Percentiles rank a stretch among this genome's conserved stretches.
phyloP scores from a whole-genome alignment of 1,139 yeast genomes.

The Geotrichum citri-aurantii region DNA sequence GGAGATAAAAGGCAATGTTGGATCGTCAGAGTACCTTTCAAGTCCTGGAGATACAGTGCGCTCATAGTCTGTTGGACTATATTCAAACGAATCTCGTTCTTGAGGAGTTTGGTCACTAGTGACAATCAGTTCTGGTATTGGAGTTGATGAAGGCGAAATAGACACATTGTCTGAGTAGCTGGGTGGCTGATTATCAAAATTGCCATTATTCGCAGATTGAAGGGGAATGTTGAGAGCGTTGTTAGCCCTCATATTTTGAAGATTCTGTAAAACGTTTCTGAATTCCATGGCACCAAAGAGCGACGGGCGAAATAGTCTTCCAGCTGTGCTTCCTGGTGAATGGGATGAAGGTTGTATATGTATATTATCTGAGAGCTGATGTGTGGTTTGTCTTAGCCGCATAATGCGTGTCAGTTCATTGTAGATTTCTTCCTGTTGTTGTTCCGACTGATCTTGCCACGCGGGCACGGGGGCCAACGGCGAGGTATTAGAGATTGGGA shows the following conservation, averaged over 20 bases:
- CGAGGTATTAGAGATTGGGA: background rate
- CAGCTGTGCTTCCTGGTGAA: constrained; percentile 10
- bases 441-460: constrained; percentile 22
- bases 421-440: constrained; percentile 27
- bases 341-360: constrained; percentile 3
- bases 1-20: background rate
- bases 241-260: constrained; percentile 18
- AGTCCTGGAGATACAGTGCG: constrained; percentile 10
- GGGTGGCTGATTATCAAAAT: background rate
- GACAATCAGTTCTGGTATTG: constrained; percentile 20
- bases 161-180: background rate
- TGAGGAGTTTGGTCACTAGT: constrained; percentile 15
- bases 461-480: constrained; percentile 4
- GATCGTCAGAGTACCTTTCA: constrained; percentile 12
- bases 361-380: constrained; percentile 3
- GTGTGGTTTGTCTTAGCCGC: constrained; percentile 25
- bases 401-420: constrained; percentile 29
- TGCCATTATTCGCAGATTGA: background rate
- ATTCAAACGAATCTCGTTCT: constrained; percentile 2
- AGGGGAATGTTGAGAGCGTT: constrained; percentile 12
- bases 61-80: constrained; percentile 14
- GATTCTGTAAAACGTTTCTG: constrained; percentile 29
- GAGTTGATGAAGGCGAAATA: background rate
- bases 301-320: constrained; percentile 40
- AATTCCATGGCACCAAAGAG: constrained; percentile 42